These are phyloP conservation scores for Lobosporangium transversale DNA, from an alignment of 192 early-diverging fungal genomes.

Conservation along the genomic window DNA sequence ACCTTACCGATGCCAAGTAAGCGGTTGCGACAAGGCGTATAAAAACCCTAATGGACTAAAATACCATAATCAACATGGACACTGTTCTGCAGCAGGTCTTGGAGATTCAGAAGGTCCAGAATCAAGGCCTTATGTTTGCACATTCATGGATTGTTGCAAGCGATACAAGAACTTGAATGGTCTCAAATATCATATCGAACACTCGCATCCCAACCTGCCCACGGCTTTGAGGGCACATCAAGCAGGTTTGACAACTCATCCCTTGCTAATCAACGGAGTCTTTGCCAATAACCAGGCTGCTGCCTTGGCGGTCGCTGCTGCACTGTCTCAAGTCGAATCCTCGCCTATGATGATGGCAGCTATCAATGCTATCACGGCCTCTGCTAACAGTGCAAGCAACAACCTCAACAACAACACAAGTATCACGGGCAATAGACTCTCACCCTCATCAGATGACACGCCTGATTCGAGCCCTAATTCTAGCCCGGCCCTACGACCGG, in stretches of 20 bases:
- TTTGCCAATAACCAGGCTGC: conserved; percentile 55
- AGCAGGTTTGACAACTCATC: conserved; percentile 37
- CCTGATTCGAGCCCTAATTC: conserved; percentile 41
- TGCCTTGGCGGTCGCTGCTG: conserved; percentile 62
- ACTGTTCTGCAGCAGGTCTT: conserved; percentile 71
- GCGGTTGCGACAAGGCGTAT: conserved; percentile 93
- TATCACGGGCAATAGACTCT: neutral
- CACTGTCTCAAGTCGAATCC: conserved; percentile 59
- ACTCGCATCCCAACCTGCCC: conserved; percentile 72
- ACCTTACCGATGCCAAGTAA: conserved; percentile 85
- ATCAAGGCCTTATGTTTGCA: conserved; percentile 79
- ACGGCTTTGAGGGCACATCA: conserved; percentile 51
- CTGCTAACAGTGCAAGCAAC: conserved; percentile 23
- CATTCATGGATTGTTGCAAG: conserved; percentile 86
- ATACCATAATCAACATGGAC: conserved; percentile 96
- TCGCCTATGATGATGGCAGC: conserved; percentile 51
- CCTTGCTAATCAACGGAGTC: conserved; percentile 40
- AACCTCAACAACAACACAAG: neutral
- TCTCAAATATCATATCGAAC: conserved; percentile 94
- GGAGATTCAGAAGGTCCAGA: conserved; percentile 66
- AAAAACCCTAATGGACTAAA: conserved; percentile 98
- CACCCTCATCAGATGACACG: neutral
- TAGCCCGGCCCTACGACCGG: conserved; percentile 30
- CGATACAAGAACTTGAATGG: conserved; percentile 97
- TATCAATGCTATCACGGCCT: conserved; percentile 41